A percentile compares a stretch with the other conserved stretches of the same genome.
Conservation (phyloP, 106 monocot species). For the Triglochin maritima region DNA sequence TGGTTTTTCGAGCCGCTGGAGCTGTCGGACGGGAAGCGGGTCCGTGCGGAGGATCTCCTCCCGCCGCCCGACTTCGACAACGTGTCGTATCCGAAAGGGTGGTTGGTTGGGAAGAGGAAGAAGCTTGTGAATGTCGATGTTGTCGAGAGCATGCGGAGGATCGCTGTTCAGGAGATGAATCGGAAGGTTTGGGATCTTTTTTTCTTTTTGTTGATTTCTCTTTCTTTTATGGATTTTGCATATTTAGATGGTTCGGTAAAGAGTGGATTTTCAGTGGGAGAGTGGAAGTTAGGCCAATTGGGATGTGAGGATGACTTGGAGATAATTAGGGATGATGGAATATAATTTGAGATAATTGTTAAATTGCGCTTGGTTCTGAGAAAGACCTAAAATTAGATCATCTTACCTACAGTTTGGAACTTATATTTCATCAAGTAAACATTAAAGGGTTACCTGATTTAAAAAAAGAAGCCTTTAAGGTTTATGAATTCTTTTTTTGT, state of each 20-base stretch:
- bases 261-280: background rate
- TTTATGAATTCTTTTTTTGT: too few species aligned
- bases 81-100: constrained; percentile 65
- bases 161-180: constrained; percentile 93
- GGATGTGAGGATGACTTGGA: too few species aligned
- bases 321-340: too few species aligned
- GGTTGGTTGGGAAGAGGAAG: constrained; percentile 84
- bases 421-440: too few species aligned
- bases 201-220: background rate
- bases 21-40: constrained; percentile 14
- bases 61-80: constrained; percentile 90
- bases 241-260: background rate
- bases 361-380: too few species aligned
- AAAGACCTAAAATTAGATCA: too few species aligned
- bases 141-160: constrained; percentile 89
- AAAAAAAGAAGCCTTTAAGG: too few species aligned
- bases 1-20: constrained; percentile 69
- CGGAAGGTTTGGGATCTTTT: constrained; percentile 53
- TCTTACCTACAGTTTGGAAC: too few species aligned
- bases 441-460: too few species aligned
- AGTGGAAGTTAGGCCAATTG: background rate
- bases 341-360: too few species aligned
- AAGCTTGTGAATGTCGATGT: constrained; percentile 97
- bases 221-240: background rate
- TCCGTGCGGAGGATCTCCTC: constrained; percentile 43